phyloP scores from a whole-genome alignment of 306 rosid genomes.

The Prunus mira region DNA sequence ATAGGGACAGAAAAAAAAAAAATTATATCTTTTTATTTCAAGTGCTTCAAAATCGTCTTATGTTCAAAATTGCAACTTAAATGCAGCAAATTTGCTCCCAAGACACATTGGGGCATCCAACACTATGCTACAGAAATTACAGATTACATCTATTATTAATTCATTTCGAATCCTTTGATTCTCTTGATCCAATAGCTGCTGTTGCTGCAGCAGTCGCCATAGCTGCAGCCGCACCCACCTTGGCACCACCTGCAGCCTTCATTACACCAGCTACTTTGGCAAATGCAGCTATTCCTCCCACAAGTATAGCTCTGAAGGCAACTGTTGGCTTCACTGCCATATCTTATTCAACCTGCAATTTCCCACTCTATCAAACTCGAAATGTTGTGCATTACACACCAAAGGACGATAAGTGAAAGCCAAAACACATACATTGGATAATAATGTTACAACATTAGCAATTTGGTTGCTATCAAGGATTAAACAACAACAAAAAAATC shows the following conservation, averaged over 20 bases:
- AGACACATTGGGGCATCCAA: not conserved
- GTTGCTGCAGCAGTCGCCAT: slow-evolving; percentile 90
- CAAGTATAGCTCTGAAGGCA: slow-evolving; percentile 75
- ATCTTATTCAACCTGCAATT: slow-evolving; percentile 29
- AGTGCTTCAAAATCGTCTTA: not conserved
- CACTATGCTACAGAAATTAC: slow-evolving; percentile 18
- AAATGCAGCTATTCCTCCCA: slow-evolving; percentile 86
- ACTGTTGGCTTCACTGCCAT: slow-evolving; percentile 83
- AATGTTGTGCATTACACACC: not conserved
- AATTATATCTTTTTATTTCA: slow-evolving; percentile 1
- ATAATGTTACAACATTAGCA: not conserved
- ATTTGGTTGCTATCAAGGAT: not conserved
- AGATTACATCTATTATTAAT: not conserved
- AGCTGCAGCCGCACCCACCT: slow-evolving; percentile 76
- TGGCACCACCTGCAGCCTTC: slow-evolving; percentile 88
- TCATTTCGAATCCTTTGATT: slow-evolving; percentile 48
- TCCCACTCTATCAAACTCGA: slow-evolving; percentile 11
- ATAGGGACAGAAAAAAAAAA: not conserved
- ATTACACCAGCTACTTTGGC: slow-evolving; percentile 68
- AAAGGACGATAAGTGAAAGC: not conserved
- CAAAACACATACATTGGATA: not conserved
- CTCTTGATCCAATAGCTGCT: slow-evolving; percentile 66
- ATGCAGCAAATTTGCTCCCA: not conserved
- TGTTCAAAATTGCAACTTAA: not conserved
- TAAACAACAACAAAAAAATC: not conserved